These are phyloP conservation scores for Scheffersomyces quercinus DNA, from an alignment of 1,139 yeast species.

Conservation along the genomic window DNA sequence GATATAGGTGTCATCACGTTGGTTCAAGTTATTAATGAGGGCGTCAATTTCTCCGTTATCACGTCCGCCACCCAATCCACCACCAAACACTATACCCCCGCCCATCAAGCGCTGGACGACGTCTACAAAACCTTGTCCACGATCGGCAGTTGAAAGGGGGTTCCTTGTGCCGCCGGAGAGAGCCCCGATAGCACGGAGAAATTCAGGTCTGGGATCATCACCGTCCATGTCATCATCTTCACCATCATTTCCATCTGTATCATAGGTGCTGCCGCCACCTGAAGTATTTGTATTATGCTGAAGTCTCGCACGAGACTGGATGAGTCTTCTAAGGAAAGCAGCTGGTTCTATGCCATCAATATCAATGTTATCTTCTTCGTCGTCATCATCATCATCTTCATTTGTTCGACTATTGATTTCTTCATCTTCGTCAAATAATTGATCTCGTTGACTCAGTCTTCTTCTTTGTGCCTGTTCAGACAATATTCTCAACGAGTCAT, in stretches of 20 bases:
- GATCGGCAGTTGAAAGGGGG: background rate
- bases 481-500: slow-evolving; percentile 10
- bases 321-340: slow-evolving; percentile 24
- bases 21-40: slow-evolving; percentile 42
- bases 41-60: slow-evolving; percentile 35
- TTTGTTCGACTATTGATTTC: slow-evolving; percentile 22
- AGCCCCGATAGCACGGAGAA: slow-evolving; percentile 29
- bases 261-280: background rate
- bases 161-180: slow-evolving; percentile 13
- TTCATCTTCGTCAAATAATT: slow-evolving; percentile 15
- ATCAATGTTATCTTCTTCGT: slow-evolving; percentile 19
- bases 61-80: slow-evolving; percentile 17
- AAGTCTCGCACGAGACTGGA: slow-evolving; percentile 9
- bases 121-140: slow-evolving; percentile 30
- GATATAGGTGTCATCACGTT: slow-evolving; percentile 47
- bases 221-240: slow-evolving; percentile 18
- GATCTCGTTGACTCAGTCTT: slow-evolving; percentile 4
- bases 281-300: background rate
- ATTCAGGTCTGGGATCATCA: slow-evolving; percentile 27
- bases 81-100: slow-evolving; percentile 35
- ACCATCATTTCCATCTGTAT: slow-evolving; percentile 3
- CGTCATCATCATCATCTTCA: slow-evolving; percentile 15
- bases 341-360: slow-evolving; percentile 23
- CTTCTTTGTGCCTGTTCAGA: slow-evolving; percentile 15
- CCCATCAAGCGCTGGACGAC: slow-evolving; percentile 40